phyloP scores from a whole-genome alignment of 208 protist genomes.

The Spongospora subterranea region DNA sequence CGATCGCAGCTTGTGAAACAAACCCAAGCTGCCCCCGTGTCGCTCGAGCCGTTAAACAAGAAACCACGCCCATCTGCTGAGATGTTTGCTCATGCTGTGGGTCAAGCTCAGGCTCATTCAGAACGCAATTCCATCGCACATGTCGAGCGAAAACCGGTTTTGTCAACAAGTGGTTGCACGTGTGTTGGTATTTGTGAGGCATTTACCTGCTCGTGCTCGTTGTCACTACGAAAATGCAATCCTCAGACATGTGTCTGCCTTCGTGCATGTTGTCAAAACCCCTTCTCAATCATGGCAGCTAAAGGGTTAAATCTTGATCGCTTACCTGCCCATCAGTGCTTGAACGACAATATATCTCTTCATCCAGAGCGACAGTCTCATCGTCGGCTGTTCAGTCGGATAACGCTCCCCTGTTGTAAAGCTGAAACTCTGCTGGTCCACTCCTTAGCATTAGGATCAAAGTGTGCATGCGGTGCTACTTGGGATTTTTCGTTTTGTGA shows the following conservation, averaged over 20 bases:
- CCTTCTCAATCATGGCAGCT: not conserved
- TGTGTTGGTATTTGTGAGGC: constrained; percentile 10
- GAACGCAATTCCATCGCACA: not conserved
- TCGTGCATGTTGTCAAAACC: not conserved
- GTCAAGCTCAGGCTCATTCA: not conserved
- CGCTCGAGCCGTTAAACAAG: not conserved
- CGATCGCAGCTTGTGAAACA: not conserved
- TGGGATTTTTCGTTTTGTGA: constrained; percentile 49
- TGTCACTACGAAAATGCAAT: not conserved
- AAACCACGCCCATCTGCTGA: not conserved
- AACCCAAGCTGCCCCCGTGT: not conserved
- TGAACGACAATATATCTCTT: not conserved
- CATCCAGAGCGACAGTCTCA: not conserved
- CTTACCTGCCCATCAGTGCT: not conserved
- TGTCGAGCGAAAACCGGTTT: not conserved
- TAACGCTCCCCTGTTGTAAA: constrained; percentile 20
- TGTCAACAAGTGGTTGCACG: not conserved
- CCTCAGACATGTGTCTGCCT: not conserved
- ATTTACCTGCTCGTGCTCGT: not conserved
- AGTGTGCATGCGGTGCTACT: not conserved
- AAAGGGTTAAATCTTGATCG: not conserved
- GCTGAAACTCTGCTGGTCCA: not conserved
- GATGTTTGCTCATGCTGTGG: not conserved
- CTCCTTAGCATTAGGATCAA: not conserved
- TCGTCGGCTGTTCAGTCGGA: not conserved